A percentile compares a stretch with the other conserved stretches of the same genome.
These are phyloP conservation scores for Periconia sp. DNA, from an alignment of 2,329 filamentous ascomycete species.

Conservation along the genomic window DNA sequence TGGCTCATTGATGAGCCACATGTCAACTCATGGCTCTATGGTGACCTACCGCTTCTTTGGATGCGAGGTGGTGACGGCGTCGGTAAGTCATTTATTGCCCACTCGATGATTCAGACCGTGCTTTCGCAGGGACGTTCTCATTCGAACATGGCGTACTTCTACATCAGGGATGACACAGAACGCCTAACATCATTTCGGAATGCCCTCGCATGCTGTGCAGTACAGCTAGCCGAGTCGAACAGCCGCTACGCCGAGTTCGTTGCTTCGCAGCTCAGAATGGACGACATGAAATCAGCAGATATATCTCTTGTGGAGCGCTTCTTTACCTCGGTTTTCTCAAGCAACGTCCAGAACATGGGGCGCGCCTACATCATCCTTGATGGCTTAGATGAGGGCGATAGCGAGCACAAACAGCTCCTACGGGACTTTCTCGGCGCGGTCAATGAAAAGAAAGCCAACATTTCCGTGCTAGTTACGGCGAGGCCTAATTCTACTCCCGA, in stretches of 20 bases:
- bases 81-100: slow-evolving; percentile 44
- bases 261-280: slow-evolving; percentile 29
- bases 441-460: slow-evolving; percentile 26
- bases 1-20: slow-evolving; percentile 38
- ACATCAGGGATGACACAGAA: slow-evolving; percentile 44
- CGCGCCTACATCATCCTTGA: slow-evolving; percentile 40
- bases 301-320: slow-evolving; percentile 20
- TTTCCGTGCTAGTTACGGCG: slow-evolving; percentile 33
- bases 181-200: slow-evolving; percentile 25
- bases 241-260: slow-evolving; percentile 37
- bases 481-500: slow-evolving; percentile 13
- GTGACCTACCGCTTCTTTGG: slow-evolving; percentile 27
- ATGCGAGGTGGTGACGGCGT: slow-evolving; percentile 36
- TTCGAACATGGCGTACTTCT: slow-evolving; percentile 39
- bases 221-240: slow-evolving; percentile 41
- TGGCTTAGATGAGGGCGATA: slow-evolving; percentile 39
- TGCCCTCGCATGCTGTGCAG: slow-evolving; percentile 32
- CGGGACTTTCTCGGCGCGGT: slow-evolving; percentile 28
- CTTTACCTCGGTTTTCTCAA: neutral
- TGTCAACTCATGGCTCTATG: slow-evolving; percentile 35
- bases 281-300: slow-evolving; percentile 17
- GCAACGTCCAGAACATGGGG: slow-evolving; percentile 3
- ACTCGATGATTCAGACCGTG: slow-evolving; percentile 17
- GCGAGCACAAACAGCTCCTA: slow-evolving; percentile 17
- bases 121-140: slow-evolving; percentile 15